phyloP scores from a whole-genome alignment of 2,329 filamentous ascomycete genomes.

The Xylaria polymorpha region DNA sequence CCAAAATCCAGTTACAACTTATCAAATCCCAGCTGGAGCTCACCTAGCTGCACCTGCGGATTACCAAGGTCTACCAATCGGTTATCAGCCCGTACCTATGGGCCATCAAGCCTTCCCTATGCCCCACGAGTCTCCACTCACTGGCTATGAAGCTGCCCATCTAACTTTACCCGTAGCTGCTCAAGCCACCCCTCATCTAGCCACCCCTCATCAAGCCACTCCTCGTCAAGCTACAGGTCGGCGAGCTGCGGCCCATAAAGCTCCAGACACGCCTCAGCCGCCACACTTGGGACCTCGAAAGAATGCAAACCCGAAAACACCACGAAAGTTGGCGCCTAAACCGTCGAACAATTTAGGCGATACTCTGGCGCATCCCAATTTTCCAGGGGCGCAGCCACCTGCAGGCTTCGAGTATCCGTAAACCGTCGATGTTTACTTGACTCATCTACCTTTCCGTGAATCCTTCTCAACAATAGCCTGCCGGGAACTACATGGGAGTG shows the following conservation, averaged over 20 bases:
- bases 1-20: background rate
- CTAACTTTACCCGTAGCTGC: background rate
- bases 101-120: background rate
- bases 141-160: background rate
- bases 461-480: too few relatives aligned
- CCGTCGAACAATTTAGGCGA: too few relatives aligned
- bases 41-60: background rate
- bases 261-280: background rate
- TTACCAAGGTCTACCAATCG: background rate
- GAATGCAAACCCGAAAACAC: too few relatives aligned
- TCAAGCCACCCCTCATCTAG: background rate
- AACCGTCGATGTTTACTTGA: too few relatives aligned
- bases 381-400: too few relatives aligned
- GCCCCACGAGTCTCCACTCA: too few relatives aligned
- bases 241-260: background rate
- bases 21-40: background rate
- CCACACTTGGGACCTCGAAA: background rate
- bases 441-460: too few relatives aligned
- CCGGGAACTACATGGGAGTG: too few relatives aligned
- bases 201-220: background rate
- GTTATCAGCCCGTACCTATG: background rate
- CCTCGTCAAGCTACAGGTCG: too few relatives aligned
- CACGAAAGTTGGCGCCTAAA: too few relatives aligned
- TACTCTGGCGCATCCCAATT: too few relatives aligned
- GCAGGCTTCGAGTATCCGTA: too few relatives aligned